These are phyloP conservation scores for Colletotrichum somersetense DNA, from an alignment of 2,329 filamentous ascomycete species.

Conservation along the genomic window DNA sequence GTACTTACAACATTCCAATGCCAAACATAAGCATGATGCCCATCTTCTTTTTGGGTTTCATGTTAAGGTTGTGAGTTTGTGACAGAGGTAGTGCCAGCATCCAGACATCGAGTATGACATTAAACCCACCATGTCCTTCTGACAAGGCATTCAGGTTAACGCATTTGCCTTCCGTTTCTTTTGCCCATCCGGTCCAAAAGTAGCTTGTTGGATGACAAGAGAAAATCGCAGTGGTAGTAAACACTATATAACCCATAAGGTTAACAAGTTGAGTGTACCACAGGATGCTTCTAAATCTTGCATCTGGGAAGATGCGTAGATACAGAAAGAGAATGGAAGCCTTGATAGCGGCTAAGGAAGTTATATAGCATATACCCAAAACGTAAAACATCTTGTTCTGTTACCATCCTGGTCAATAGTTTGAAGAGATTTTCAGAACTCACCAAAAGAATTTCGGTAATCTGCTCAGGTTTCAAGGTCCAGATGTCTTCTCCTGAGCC, in stretches of 20 bases:
- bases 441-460: neutral
- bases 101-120: constrained; percentile 15
- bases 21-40: constrained; percentile 23
- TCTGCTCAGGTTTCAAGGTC: neutral
- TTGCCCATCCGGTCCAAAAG: constrained; percentile 24
- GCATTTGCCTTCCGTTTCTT: constrained; percentile 1
- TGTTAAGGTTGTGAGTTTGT: neutral
- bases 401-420: neutral
- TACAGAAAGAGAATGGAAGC: neutral
- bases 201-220: neutral
- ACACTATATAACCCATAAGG: neutral
- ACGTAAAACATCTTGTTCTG: neutral
- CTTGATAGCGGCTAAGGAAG: neutral
- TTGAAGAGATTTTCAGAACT: neutral
- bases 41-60: constrained; percentile 14
- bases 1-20: constrained; percentile 18
- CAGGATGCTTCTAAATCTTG: neutral
- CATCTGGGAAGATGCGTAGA: neutral
- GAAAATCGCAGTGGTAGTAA: neutral
- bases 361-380: neutral
- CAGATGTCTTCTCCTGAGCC: constrained; percentile 3
- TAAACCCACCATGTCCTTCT: neutral
- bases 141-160: neutral
- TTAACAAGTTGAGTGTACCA: constrained; percentile 3
- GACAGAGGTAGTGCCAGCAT: constrained; percentile 20